Evolutionary conservation across 108 stramenopile genomes (phyloP), one percentile per base, ranked within the genome.

Genomic region (Parietichytrium sp.): DNA sequence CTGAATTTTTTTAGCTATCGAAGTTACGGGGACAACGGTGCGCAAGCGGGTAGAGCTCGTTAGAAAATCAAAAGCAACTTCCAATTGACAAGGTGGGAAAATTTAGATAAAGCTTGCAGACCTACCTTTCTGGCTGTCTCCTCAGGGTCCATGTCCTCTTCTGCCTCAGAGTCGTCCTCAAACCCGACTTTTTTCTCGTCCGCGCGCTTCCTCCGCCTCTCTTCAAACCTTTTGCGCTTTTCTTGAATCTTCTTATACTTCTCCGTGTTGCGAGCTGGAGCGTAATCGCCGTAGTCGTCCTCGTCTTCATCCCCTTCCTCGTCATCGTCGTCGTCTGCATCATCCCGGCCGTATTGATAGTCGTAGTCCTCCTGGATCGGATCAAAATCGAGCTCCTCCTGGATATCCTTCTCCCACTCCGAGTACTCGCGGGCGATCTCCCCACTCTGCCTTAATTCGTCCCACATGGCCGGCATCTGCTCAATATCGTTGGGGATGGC

Each of bases 401-500:
- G 36, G 33, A 72, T 72, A 10, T 72, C 45, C 61, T 72, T 72
- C 33, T 72, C 61, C 61, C 61, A 72, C n/a, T n/a, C 25, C 61
- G 36, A 33, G 25, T 45, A 72, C 61, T 72, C 61, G 29, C 61
- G 29, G 0, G 61, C 61, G n/a, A 72, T 42, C 1, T 72, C 42
- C 20, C 61, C 61, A 10, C n/a, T 23, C 10, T 33, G 38, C 61
- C 10, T 36, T n/a, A 72, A 45, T n/a, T 16, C 61, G 38, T 72
- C 61, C 61, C 61, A 72, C 61, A 72, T 72, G 61, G 38, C 61
- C 10, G 61, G 61, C 61, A 72, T 72, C 33, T 72, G 23, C n/a
- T n/a, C 20, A 33, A n/a, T 33, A 27, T 72, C 61, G 42, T 72
- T 72, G 15, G 42, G 38, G 6, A n/a, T 23, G 33, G 61, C 61